Evolutionary conservation across 352 stramenopile species (phyloP).

Genomic region (Globisporangium cylindrosporum): DNA sequence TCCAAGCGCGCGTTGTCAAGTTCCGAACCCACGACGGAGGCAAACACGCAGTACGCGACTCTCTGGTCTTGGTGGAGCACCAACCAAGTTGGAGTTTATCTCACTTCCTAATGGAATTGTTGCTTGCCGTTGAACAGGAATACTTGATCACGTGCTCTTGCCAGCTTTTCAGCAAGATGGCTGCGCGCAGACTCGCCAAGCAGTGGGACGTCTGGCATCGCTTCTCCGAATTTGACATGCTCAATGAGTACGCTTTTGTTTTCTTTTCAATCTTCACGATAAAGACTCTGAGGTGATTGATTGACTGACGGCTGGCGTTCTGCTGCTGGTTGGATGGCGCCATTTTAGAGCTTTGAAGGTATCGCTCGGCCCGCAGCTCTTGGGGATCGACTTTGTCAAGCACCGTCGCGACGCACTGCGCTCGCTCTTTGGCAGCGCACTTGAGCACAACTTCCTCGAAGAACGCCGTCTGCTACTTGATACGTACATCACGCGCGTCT

Average conservation of each 20-base stretch:
- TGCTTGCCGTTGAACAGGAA: constrained; percentile 30
- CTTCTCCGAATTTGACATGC: constrained; percentile 60
- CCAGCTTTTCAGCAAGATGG: constrained; percentile 49
- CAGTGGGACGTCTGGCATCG: constrained; percentile 66
- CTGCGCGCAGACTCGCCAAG: constrained; percentile 43
- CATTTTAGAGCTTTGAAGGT: constrained; percentile 34
- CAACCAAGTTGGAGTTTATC: too few species aligned
- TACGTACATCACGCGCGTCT: constrained; percentile 45
- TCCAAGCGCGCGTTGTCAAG: constrained; percentile 41
- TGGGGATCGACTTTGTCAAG: constrained; percentile 49
- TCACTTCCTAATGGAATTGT: too few species aligned
- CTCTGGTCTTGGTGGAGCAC: neutral
- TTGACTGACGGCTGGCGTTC: neutral
- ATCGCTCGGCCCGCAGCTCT: constrained; percentile 44
- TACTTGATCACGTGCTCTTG: constrained; percentile 65
- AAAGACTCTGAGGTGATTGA: neutral
- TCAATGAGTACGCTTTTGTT: constrained; percentile 34
- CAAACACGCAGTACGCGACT: constrained; percentile 40
- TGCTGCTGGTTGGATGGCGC: neutral
- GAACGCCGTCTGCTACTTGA: constrained; percentile 50
- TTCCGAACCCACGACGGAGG: constrained; percentile 36
- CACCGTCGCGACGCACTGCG: constrained; percentile 48
- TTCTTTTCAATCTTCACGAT: neutral
- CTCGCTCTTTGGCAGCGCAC: constrained; percentile 42
- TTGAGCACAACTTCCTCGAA: constrained; percentile 62